A percentile compares a stretch with the other conserved stretches of the same genome.
Evolutionary conservation across 768 basidiomycete species (phyloP).

Genomic region (Russula foetens): DNA sequence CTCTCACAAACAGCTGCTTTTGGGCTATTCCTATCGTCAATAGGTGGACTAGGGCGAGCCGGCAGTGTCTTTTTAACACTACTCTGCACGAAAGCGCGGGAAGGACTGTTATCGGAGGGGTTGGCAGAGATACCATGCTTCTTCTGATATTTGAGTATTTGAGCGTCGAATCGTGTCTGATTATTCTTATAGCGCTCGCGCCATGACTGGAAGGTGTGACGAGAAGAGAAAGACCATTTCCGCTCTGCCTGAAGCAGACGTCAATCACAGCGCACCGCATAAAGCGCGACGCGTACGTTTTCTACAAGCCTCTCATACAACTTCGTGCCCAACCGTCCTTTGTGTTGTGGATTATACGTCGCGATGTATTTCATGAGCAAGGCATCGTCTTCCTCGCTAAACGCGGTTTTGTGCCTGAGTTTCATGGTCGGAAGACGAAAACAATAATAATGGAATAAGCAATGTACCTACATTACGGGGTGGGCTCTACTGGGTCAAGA

Average conservation of each 20-base stretch:
- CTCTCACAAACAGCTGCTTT: not conserved
- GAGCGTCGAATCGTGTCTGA: slow-evolving; percentile 31
- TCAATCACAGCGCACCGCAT: not conserved
- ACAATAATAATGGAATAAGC: not conserved
- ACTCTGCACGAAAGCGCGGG: not conserved
- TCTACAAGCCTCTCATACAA: slow-evolving; percentile 37
- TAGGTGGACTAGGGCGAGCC: not conserved
- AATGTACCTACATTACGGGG: not conserved
- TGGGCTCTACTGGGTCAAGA: not conserved
- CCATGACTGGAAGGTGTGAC: slow-evolving; percentile 57
- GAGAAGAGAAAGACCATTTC: slow-evolving; percentile 44
- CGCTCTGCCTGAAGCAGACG: slow-evolving; percentile 27
- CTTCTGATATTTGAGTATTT: slow-evolving; percentile 35
- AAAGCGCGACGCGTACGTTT: slow-evolving; percentile 34
- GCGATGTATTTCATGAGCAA: slow-evolving; percentile 43
- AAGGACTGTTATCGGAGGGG: not conserved
- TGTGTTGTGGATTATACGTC: slow-evolving; percentile 32
- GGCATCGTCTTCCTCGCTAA: slow-evolving; percentile 34
- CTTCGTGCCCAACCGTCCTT: slow-evolving; percentile 39
- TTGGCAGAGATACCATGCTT: slow-evolving; percentile 23
- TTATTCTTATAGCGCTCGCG: slow-evolving; percentile 50
- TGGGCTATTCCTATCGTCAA: not conserved
- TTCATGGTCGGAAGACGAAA: not conserved
- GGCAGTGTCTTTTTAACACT: not conserved
- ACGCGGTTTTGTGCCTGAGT: slow-evolving; percentile 20